phyloP scores from a whole-genome alignment of 2,329 filamentous ascomycete genomes.

The Pseudogymnoascus sp. region DNA sequence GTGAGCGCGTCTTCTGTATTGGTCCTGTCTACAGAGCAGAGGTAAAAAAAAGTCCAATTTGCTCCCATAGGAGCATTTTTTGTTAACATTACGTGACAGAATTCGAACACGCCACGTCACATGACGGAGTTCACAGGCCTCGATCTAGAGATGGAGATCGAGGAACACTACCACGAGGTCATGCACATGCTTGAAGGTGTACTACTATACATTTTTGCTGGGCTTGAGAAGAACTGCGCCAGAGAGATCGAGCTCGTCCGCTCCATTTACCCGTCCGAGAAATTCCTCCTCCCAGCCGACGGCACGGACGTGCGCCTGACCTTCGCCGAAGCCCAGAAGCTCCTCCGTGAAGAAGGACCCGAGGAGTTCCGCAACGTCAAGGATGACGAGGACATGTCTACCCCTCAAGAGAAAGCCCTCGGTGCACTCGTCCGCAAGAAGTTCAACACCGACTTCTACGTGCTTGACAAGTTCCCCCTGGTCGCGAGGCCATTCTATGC shows the following conservation, averaged over 20 bases:
- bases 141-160: conserved; percentile 85
- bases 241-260: conserved; percentile 68
- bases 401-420: conserved; percentile 80
- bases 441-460: conserved; percentile 92
- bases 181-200: conserved; percentile 65
- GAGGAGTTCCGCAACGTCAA: conserved; percentile 59
- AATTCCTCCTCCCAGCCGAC: conserved; percentile 66
- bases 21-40: conserved; percentile 59
- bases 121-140: conserved; percentile 87
- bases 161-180: conserved; percentile 72
- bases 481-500: conserved; percentile 87
- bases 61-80: too few species aligned
- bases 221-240: conserved; percentile 54
- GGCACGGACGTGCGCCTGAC: conserved; percentile 71
- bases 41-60: too few species aligned
- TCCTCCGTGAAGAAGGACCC: conserved; percentile 68
- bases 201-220: conserved; percentile 72
- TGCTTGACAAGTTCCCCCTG: conserved; percentile 93
- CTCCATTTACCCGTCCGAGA: conserved; percentile 67
- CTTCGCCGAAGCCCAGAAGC: conserved; percentile 71
- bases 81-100: too few species aligned
- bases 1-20: conserved; percentile 72
- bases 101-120: conserved; percentile 68
- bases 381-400: conserved; percentile 74
- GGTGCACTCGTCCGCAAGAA: conserved; percentile 81